Evolutionary conservation across 2,329 filamentous ascomycete species (phyloP), one percentile per base, ranked within the genome.

Genomic region (Colletotrichum shisoi): DNA sequence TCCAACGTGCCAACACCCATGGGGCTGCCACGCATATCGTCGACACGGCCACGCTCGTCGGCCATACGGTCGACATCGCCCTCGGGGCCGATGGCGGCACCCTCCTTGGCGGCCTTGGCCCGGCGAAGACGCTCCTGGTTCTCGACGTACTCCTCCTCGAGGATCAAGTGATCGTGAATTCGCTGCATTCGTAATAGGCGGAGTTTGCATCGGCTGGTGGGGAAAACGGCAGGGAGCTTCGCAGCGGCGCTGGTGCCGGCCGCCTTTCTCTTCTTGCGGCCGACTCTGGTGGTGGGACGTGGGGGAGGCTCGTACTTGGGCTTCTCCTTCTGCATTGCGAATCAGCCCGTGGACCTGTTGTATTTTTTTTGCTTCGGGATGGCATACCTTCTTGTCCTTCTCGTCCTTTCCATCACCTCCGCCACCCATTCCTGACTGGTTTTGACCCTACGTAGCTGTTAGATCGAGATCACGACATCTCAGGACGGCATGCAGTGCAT

Each of bases 261-360:
- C 57, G 89, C 87, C 89, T 92, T 97, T 87, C 94, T 94, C 91
- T 99, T 99, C 91, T 96, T 97, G 76, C 94, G 92, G 69, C 95
- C 95, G 78, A 99, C 91, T 78, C 95, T 92, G 72, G 95, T 98
- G 70, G 95, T 99, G 70, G 95, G 95, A 76, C 94, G 91, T 80
- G 95, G 95, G 73, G 95, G 95, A 71, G 95, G 95, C 81, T 99
- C 95, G 85, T 99, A 99, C 91, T 97, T 98, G 78, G 95, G 95
- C 90, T 99, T 99, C 71, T 99, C 94, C 87, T 99, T 98, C 94
- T 97, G 75, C 73, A 68, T 44, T 31, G 52, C 67, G 3, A 60
- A 44, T 69, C 51, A 66, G 68, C 73, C 9, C 3, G n/a, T 24
- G 31, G 24, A 17, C 9, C 12, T 15, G 31, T 39, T 44, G 17